These are phyloP conservation scores for Lasiodiplodia sp. DNA, from an alignment of 2,329 filamentous ascomycete species.

Conservation along the genomic window DNA sequence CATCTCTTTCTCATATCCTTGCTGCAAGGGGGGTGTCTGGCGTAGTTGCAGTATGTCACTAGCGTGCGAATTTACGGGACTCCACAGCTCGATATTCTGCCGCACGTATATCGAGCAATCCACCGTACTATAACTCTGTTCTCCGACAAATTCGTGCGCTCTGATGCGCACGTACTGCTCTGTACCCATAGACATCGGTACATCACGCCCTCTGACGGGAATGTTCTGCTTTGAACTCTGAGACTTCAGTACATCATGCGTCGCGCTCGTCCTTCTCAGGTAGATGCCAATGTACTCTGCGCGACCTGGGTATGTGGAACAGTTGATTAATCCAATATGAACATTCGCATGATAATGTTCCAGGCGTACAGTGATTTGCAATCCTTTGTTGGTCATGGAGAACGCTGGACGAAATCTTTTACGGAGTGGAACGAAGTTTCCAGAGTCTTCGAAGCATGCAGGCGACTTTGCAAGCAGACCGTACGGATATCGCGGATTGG, in stretches of 20 bases:
- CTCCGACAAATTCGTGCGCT: background rate
- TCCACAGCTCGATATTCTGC: background rate
- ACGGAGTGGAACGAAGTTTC: background rate
- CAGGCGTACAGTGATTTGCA: background rate
- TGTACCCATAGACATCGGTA: too few species aligned
- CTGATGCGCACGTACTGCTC: background rate
- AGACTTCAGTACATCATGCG: too few species aligned
- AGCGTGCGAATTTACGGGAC: background rate
- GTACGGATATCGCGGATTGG: background rate
- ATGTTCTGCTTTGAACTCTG: background rate
- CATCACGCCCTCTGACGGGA: background rate
- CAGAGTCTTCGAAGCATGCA: background rate
- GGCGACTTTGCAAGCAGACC: constrained; percentile 4
- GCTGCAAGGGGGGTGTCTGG: too few species aligned
- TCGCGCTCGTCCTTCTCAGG: background rate
- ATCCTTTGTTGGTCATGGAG: constrained; percentile 5
- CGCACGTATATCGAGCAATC: background rate
- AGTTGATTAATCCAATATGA: background rate
- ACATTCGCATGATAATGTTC: background rate
- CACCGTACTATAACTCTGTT: background rate
- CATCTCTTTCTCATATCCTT: background rate
- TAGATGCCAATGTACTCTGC: background rate
- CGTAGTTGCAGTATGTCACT: background rate
- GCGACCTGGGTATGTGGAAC: background rate
- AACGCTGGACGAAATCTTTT: background rate